A percentile compares a stretch with the other conserved stretches of the same genome.
Evolutionary conservation across 305 asterid genomes (phyloP).

Genomic region (Solanum hybrid): DNA sequence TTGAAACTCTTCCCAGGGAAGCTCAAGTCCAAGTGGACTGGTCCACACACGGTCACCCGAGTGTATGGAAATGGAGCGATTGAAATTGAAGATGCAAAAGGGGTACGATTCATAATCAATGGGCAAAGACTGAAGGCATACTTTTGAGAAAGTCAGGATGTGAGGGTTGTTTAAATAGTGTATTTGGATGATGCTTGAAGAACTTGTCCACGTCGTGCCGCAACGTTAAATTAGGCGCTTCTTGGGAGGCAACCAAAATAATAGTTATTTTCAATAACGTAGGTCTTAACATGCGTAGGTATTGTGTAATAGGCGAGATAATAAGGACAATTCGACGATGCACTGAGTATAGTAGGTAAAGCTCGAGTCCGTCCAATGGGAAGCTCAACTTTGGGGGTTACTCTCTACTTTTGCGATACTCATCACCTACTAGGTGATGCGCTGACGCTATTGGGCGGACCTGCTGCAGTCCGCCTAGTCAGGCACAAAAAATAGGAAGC

Average conservation of each 20-base stretch:
- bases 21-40: neutral
- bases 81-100: neutral
- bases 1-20: neutral
- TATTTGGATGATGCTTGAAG: neutral
- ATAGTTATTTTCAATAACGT: neutral
- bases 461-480: no score
- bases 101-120: neutral
- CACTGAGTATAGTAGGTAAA: no score
- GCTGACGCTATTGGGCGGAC: no score
- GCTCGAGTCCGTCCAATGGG: no score
- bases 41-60: neutral
- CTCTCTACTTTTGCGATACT: no score
- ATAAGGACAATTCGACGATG: no score
- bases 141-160: neutral
- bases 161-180: neutral
- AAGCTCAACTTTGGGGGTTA: no score
- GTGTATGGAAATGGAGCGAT: neutral
- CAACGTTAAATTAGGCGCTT: neutral
- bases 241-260: neutral
- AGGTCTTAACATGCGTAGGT: neutral
- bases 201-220: neutral
- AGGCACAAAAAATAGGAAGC: no score
- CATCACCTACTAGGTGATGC: no score
- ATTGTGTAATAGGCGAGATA: no score
- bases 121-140: neutral